Evolutionary conservation across 2,329 filamentous ascomycete species (phyloP).

Genomic region (Remersonia thermophila): DNA sequence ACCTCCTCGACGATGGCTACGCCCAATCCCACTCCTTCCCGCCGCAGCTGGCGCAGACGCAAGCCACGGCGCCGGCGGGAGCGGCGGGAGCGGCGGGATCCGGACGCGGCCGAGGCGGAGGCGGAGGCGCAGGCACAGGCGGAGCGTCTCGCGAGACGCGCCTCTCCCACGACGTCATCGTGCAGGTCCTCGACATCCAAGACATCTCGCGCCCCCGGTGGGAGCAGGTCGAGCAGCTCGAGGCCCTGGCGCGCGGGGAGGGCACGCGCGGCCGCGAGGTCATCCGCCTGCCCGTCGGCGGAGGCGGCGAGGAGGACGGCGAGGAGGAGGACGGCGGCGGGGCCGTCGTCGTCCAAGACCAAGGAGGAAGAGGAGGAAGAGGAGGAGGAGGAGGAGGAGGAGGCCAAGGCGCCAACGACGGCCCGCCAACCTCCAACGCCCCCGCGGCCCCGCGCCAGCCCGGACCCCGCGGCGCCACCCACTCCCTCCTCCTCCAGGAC

Average conservation of each 20-base stretch:
- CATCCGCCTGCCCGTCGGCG: slow-evolving; percentile 46
- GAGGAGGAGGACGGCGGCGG: slow-evolving; percentile 2
- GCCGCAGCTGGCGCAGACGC: slow-evolving; percentile 21
- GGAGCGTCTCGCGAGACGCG: slow-evolving; percentile 35
- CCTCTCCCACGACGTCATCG: slow-evolving; percentile 51
- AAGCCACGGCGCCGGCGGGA: too few relatives aligned
- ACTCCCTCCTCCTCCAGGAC: slow-evolving; percentile 77
- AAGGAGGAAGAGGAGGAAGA: slow-evolving; percentile 37
- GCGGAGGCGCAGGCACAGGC: slow-evolving; percentile 29
- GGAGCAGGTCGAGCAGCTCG: slow-evolving; percentile 77
- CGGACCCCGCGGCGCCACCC: slow-evolving; percentile 47
- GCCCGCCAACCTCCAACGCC: not conserved
- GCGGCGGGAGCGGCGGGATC: too few relatives aligned
- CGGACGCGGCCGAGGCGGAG: too few relatives aligned
- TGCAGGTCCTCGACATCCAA: slow-evolving; percentile 78
- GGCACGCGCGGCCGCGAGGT: slow-evolving; percentile 67
- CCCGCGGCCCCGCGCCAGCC: not conserved
- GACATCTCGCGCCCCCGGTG: slow-evolving; percentile 70
- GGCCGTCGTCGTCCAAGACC: too few relatives aligned
- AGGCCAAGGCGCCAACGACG: not conserved
- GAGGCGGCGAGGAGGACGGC: not conserved
- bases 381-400: slow-evolving; percentile 26
- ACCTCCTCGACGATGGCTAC: slow-evolving; percentile 32
- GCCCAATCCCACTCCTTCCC: slow-evolving; percentile 41
- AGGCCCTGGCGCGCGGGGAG: slow-evolving; percentile 61